Base-by-base conservation (phyloP, 352 stramenopile species). In the Globisporangium irregulare region DNA sequence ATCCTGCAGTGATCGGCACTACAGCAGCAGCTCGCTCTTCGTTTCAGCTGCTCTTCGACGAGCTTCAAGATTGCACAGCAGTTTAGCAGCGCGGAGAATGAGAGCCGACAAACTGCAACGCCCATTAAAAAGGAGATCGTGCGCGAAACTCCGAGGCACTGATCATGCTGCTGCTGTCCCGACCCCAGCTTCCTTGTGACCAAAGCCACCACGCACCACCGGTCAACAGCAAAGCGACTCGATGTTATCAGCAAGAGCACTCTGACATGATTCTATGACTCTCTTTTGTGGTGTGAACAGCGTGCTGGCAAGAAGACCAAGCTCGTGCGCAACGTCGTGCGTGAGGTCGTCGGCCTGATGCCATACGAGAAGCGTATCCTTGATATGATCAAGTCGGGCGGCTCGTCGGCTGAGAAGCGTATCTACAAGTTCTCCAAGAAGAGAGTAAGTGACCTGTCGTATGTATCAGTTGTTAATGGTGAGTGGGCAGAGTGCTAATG, bases 351-450 rank as follows among this genome's bases (percentile, higher is more conserved):
- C 43, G 98, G 98, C 70, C 81, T 99, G 53, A 97, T 98, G 83
- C 98, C 98, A 54, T 99, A 99, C 82, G 98, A 99, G 86, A 98
- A 99, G 81, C 90, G 98, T 75, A 98, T 99, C 76, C 92, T 99
- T 72, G 98, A 99, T 94, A 99, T 99, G 95, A 99, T 99, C 92
- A 99, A 99, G 94, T 98, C 93, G 69, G 95, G 95, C 72, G 96
- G 96, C 77, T 97, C 90, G 74, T 96, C 92, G 71, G 95, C 95
- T 56, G 97, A 99, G 74, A 99, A 99, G 94, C 93, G 97, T 78
- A 96, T 99, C 84, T 99, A 99, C 95, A 99, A 99, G 91, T 99
- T 98, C 82, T 97, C 97, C 77, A 99, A 99, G 92, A 96, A 97
- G 82, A 82, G 90, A 77, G 86, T 96, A 93, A 79, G 87, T 93